Percentiles rank a stretch among this genome's conserved stretches.
Evolutionary conservation across 768 basidiomycete species (phyloP).

Genomic region (Mycena galopus): DNA sequence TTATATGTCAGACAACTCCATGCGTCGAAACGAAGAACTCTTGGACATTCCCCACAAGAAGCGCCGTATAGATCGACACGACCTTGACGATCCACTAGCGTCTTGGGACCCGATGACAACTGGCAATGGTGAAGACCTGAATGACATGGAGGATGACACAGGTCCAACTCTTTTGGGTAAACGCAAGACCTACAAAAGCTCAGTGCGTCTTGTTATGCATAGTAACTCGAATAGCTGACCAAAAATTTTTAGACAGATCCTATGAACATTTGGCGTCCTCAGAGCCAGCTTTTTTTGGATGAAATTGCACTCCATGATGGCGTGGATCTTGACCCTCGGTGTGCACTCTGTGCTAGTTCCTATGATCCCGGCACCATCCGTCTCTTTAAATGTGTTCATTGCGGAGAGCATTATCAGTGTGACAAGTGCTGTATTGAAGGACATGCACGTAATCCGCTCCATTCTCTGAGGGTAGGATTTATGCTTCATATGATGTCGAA

Average conservation of each 20-base stretch:
- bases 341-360: background rate
- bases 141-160: background rate
- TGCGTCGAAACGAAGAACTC: background rate
- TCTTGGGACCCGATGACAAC: background rate
- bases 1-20: background rate
- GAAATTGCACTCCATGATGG: background rate
- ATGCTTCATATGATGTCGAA: too few relatives aligned
- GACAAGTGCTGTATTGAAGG: background rate
- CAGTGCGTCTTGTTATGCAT: background rate
- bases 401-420: background rate
- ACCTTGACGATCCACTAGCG: background rate
- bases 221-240: background rate
- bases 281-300: background rate
- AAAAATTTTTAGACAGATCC: background rate
- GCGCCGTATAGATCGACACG: background rate
- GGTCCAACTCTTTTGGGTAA: background rate
- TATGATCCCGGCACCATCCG: background rate
- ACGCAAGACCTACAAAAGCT: background rate
- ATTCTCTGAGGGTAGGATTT: background rate
- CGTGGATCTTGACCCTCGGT: background rate
- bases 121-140: background rate
- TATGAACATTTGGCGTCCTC: background rate
- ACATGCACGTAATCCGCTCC: background rate
- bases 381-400: background rate
- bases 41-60: background rate